These are phyloP conservation scores for Nectriaceae sp. DNA, from an alignment of 2,329 filamentous ascomycete genomes.

Conservation along the genomic window DNA sequence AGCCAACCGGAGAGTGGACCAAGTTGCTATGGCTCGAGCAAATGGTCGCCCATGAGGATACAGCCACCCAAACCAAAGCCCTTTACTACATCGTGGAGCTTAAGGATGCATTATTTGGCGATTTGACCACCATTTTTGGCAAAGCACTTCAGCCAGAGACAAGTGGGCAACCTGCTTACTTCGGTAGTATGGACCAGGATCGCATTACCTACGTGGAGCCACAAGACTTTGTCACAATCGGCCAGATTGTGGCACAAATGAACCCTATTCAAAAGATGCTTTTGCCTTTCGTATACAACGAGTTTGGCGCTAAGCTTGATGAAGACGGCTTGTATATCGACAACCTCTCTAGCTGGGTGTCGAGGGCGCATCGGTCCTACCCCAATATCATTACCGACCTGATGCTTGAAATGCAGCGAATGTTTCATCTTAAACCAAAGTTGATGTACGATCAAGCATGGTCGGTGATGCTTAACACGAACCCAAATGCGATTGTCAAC, in stretches of 20 bases:
- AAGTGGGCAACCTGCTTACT: background rate
- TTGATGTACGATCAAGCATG: background rate
- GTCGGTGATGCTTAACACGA: background rate
- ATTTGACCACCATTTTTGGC: constrained; percentile 19
- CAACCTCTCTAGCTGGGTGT: background rate
- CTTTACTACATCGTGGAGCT: constrained; percentile 20
- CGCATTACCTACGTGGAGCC: constrained; percentile 40
- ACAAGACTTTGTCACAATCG: constrained; percentile 20
- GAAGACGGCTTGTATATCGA: background rate
- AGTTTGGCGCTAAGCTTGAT: constrained; percentile 20
- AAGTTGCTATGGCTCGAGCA: constrained; percentile 27
- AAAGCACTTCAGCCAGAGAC: background rate
- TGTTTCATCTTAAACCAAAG: background rate
- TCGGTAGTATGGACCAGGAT: constrained; percentile 33
- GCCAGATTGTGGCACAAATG: background rate
- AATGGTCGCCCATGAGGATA: constrained; percentile 21
- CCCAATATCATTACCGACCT: background rate
- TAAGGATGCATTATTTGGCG: constrained; percentile 20
- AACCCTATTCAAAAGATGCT: constrained; percentile 27
- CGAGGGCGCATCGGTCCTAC: background rate
- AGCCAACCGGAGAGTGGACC: constrained; percentile 36
- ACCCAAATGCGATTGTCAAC: background rate
- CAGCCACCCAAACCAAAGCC: constrained; percentile 5
- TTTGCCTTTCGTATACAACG: constrained; percentile 39
- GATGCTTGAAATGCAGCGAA: background rate